Percentiles rank a stretch among this genome's conserved stretches.
Conservation (phyloP, 2,329 filamentous ascomycete species). For the Neocatenulostroma microsporum region DNA sequence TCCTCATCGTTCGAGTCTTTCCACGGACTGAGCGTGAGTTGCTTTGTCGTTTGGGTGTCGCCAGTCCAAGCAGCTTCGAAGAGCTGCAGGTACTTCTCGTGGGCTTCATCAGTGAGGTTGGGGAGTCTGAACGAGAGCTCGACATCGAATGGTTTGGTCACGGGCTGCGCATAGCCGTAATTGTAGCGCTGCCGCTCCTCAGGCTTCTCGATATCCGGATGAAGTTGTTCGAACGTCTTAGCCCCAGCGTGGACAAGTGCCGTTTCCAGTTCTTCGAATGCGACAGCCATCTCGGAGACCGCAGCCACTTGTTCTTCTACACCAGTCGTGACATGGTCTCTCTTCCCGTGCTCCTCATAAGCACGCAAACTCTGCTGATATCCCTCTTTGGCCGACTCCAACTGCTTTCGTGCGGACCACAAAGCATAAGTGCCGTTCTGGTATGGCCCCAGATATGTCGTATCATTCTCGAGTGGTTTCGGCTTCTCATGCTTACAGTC, state of each 20-base stretch:
- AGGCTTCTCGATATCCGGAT: constrained; percentile 43
- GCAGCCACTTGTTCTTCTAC: constrained; percentile 49
- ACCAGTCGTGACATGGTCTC: constrained; percentile 21
- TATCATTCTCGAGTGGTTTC: constrained; percentile 36
- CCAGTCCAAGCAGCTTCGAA: constrained; percentile 68
- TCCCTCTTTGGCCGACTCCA: constrained; percentile 31
- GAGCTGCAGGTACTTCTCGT: constrained; percentile 55
- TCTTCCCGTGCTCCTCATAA: constrained; percentile 20
- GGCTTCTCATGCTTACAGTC: constrained; percentile 17
- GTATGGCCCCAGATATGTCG: constrained; percentile 45
- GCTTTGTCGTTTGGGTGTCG: constrained; percentile 59
- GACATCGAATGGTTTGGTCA: constrained; percentile 38
- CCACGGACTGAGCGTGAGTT: constrained; percentile 55
- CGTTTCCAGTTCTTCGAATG: constrained; percentile 50
- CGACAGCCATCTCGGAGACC: constrained; percentile 44
- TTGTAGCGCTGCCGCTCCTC: constrained; percentile 6
- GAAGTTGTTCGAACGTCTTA: constrained; percentile 58
- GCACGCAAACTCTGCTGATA: constrained; percentile 32
- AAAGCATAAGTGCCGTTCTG: constrained; percentile 53
- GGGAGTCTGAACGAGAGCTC: constrained; percentile 44
- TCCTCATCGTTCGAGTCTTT: constrained; percentile 38
- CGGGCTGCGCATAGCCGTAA: neutral
- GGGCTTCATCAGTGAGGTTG: constrained; percentile 47
- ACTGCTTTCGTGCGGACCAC: constrained; percentile 42
- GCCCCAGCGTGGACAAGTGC: constrained; percentile 51